A percentile compares a stretch with the other conserved stretches of the same genome.
phyloP scores from a whole-genome alignment of 129 eudicot genomes.

The Lonicera japonica region DNA sequence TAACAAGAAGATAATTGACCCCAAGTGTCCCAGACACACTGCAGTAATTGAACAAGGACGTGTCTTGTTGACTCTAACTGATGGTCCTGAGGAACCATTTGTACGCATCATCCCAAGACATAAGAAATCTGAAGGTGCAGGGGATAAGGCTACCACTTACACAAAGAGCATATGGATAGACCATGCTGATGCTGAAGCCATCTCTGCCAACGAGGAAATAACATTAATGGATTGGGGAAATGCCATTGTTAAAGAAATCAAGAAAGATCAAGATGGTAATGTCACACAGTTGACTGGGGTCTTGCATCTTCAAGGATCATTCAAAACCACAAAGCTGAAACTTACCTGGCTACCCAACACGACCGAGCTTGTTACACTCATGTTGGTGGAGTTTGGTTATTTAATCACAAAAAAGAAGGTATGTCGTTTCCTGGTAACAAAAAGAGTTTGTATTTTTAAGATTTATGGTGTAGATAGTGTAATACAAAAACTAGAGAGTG shows the following conservation, averaged over 20 bases:
- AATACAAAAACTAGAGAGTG: too few species aligned
- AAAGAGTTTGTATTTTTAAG: neutral
- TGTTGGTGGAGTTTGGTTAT: slow-evolving; percentile 76
- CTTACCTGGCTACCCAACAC: slow-evolving; percentile 83
- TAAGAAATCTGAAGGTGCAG: slow-evolving; percentile 74
- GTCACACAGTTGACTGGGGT: slow-evolving; percentile 59
- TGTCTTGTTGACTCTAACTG: slow-evolving; percentile 48
- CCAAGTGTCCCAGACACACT: slow-evolving; percentile 85
- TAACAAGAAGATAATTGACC: slow-evolving; percentile 84
- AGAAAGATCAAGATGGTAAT: slow-evolving; percentile 48
- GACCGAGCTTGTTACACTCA: slow-evolving; percentile 53
- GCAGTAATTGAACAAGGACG: slow-evolving; percentile 64
- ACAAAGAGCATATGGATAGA: slow-evolving; percentile 83
- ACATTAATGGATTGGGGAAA: slow-evolving; percentile 96
- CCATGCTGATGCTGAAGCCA: slow-evolving; percentile 58
- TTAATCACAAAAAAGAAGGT: slow-evolving; percentile 91
- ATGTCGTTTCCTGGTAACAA: neutral
- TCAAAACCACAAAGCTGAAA: slow-evolving; percentile 83
- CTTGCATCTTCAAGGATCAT: slow-evolving; percentile 78
- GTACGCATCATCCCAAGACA: slow-evolving; percentile 66
- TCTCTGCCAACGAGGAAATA: slow-evolving; percentile 66
- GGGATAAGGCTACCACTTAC: slow-evolving; percentile 69
- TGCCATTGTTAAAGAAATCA: slow-evolving; percentile 66
- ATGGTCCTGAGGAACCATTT: slow-evolving; percentile 69
- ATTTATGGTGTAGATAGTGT: too few species aligned